Evolutionary conservation across 73 alveolate species (phyloP).

Genomic region (Tetrahymena malaccensis): DNA sequence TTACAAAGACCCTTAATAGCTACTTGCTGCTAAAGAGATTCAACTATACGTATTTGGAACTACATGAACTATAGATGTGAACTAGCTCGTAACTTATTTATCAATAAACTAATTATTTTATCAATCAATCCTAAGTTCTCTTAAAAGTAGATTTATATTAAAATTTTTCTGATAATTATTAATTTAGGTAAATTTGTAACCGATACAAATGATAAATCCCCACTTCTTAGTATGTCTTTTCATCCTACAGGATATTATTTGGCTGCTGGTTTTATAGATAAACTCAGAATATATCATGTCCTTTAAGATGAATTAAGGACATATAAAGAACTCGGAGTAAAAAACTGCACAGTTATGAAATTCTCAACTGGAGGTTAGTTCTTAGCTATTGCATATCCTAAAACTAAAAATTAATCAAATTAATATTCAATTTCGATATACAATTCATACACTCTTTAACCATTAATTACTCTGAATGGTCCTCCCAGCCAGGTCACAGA

Average conservation of each 20-base stretch:
- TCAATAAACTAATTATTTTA: not conserved
- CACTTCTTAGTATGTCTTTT: slow-evolving; percentile 86
- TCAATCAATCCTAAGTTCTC: too few species aligned
- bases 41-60: slow-evolving; percentile 96
- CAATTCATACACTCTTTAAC: slow-evolving; percentile 85
- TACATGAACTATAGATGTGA: slow-evolving; percentile 79
- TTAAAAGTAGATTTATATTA: not conserved
- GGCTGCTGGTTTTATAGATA: slow-evolving; percentile 96
- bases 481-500: slow-evolving; percentile 58
- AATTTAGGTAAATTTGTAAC: slow-evolving; percentile 66
- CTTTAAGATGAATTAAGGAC: slow-evolving; percentile 83
- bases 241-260: slow-evolving; percentile 98
- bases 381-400: slow-evolving; percentile 82
- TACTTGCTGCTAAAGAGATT: slow-evolving; percentile 86
- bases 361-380: slow-evolving; percentile 92
- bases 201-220: slow-evolving; percentile 68
- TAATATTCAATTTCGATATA: slow-evolving; percentile 58
- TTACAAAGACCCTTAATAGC: slow-evolving; percentile 92
- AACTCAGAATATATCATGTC: slow-evolving; percentile 89
- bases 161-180: not conserved
- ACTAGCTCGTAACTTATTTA: slow-evolving; percentile 50
- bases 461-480: slow-evolving; percentile 56
- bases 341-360: slow-evolving; percentile 68
- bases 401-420: slow-evolving; percentile 38
- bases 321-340: slow-evolving; percentile 77